Percentiles rank a stretch among this genome's conserved stretches.
Evolutionary conservation across 805 yeast genomes (phyloP).

Genomic region (Candida sanyiensis): DNA sequence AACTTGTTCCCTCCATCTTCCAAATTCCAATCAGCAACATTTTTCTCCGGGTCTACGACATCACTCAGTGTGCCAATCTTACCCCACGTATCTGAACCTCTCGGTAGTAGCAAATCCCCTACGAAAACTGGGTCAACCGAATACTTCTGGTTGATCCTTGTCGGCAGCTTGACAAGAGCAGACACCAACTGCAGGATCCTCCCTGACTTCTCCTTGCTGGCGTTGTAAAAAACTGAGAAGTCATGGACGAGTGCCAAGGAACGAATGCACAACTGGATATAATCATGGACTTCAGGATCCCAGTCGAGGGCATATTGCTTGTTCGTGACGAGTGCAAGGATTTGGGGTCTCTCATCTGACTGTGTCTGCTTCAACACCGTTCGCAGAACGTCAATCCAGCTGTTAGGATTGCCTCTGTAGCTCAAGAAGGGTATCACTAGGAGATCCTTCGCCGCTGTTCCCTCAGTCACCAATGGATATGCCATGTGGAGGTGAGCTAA

Average conservation of each 20-base stretch:
- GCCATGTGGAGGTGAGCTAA: neutral
- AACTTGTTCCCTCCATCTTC: constrained; percentile 21
- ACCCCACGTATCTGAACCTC: constrained; percentile 46
- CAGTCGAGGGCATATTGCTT: constrained; percentile 8
- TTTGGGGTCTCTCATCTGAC: neutral
- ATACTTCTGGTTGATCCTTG: constrained; percentile 3
- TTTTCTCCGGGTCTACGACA: constrained; percentile 25
- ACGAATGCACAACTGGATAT: constrained; percentile 32
- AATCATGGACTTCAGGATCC: constrained; percentile 23
- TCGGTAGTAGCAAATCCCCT: constrained; percentile 35
- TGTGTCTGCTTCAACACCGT: neutral
- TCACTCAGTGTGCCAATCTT: constrained; percentile 40
- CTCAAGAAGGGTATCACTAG: constrained; percentile 17
- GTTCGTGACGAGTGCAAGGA: constrained; percentile 10
- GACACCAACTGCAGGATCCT: constrained; percentile 10
- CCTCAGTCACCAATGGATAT: neutral
- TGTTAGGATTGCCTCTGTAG: constrained; percentile 13
- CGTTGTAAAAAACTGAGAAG: constrained; percentile 12
- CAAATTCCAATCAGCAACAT: constrained; percentile 23
- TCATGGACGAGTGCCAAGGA: constrained; percentile 9
- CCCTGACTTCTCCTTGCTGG: constrained; percentile 1
- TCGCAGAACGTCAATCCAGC: constrained; percentile 12
- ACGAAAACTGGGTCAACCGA: constrained; percentile 6
- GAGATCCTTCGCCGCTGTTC: neutral
- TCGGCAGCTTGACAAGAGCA: constrained; percentile 4